A percentile compares a stretch with the other conserved stretches of the same genome.
Evolutionary conservation across 352 stramenopile genomes (phyloP).

Genomic region (Halophytophthora polymorphica): DNA sequence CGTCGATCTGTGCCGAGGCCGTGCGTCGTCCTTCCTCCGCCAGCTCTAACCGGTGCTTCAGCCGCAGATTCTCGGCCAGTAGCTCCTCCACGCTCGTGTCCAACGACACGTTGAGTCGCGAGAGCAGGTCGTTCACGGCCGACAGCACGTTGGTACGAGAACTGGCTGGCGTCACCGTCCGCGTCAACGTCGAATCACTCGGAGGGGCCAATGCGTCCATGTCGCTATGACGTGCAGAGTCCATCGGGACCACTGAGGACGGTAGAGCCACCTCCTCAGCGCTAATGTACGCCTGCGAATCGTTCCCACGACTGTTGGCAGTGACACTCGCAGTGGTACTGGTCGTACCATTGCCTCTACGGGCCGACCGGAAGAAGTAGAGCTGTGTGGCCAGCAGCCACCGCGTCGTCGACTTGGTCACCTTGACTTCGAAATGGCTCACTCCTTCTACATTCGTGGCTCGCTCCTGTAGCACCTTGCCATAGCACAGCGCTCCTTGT

Average conservation of each 20-base stretch:
- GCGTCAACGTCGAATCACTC: neutral
- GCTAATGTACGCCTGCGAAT: neutral
- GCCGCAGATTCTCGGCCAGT: conserved; percentile 56
- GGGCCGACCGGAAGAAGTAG: conserved; percentile 67
- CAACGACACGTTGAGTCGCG: conserved; percentile 66
- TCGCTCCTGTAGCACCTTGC: conserved; percentile 51
- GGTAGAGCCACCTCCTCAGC: conserved; percentile 12
- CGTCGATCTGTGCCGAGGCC: conserved; percentile 61
- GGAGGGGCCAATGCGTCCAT: conserved; percentile 10
- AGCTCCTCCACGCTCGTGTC: conserved; percentile 64
- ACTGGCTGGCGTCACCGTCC: conserved; percentile 8
- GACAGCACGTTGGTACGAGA: conserved; percentile 52
- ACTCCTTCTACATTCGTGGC: conserved; percentile 32
- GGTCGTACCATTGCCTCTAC: conserved; percentile 19
- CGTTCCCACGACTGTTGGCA: neutral
- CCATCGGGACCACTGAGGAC: conserved; percentile 25
- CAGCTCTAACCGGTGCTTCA: conserved; percentile 58
- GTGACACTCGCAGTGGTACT: neutral
- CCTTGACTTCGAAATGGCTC: conserved; percentile 58
- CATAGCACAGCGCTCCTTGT: conserved; percentile 47
- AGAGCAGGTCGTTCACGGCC: conserved; percentile 76
- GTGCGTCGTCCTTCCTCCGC: conserved; percentile 60
- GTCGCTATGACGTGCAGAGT: conserved; percentile 7
- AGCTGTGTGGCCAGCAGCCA: conserved; percentile 59
- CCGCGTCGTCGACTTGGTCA: conserved; percentile 34